Base-by-base conservation (phyloP, 2,329 filamentous ascomycete species). In the Microdochium paspali region DNA sequence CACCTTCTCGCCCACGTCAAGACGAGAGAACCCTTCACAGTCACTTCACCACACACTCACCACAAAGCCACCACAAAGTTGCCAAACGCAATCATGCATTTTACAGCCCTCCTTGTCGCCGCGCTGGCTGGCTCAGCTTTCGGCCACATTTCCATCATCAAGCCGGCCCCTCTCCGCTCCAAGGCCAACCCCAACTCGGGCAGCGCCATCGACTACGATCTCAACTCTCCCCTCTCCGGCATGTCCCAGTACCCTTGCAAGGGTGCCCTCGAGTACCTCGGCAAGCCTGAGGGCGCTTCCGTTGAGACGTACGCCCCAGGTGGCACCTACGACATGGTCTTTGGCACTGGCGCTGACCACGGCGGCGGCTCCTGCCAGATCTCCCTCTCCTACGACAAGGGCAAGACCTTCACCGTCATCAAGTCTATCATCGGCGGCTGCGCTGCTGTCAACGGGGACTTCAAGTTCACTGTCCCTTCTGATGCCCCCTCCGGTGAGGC, bases 231-330 rank as follows among this genome's bases (percentile, higher is more conserved):
- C 2, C 73, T 93, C 44, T 60, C 66, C 2, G 59, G 70, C 20
- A 69, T 72, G 50, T 83, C 72, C 49, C 76, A 90, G 65, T 93
- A 80, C 63, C 84, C 87, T 4, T 93, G 87, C 77, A 90, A 90
- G 70, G 82, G 83, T 53, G 72, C 71, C 61, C 69, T 75, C 45
- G 63, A 59, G 44, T 66, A 74, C 42, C 55, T 79, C 28, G 74
- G 73, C 56, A 72, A 72, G 26, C 46, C 64, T 9, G 64, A 66
- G 44, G 79, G 79, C 53, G 63, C 68, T 18, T 64, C 79, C 4
- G 76, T 80, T 20, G 79, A 76, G 30, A 78, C 72, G 23, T 90
- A 84, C 63, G 61, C 67, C 3, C 75, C 82, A 5, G 87, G 87
- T 28, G 64, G 72, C 48, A 65, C 69, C 24, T 81, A 87, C 65